Percentiles rank a stretch among this genome's conserved stretches.
Evolutionary conservation across 2,329 filamentous ascomycete species (phyloP).

Genomic region (Colletotrichum nymphaeae): DNA sequence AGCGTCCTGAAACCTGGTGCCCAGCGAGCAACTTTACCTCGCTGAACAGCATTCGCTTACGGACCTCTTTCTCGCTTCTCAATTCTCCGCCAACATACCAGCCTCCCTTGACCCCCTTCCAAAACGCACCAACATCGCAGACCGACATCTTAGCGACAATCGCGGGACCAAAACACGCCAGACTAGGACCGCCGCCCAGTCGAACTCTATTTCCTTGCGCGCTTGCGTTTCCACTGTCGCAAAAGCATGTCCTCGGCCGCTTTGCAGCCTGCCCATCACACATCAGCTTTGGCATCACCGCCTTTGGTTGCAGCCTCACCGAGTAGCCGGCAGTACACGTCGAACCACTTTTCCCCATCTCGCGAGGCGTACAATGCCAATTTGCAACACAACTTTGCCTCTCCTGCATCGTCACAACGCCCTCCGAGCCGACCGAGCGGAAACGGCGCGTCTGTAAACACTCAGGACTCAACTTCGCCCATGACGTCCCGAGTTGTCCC

Average conservation of each 20-base stretch:
- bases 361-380: slow-evolving; percentile 68
- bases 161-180: slow-evolving; percentile 31
- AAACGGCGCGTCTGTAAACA: slow-evolving; percentile 52
- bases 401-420: slow-evolving; percentile 63
- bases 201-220: slow-evolving; percentile 23
- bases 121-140: slow-evolving; percentile 22
- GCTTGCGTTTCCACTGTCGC: slow-evolving; percentile 37
- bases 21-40: slow-evolving; percentile 10
- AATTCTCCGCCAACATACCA: slow-evolving; percentile 20
- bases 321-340: slow-evolving; percentile 63
- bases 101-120: slow-evolving; percentile 28
- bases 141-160: slow-evolving; percentile 26
- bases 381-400: slow-evolving; percentile 57
- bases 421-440: slow-evolving; percentile 65
- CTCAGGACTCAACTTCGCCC: slow-evolving; percentile 51
- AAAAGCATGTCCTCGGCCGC: slow-evolving; percentile 72
- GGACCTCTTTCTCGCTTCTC: slow-evolving; percentile 17
- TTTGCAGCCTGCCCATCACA: slow-evolving; percentile 69
- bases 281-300: slow-evolving; percentile 59
- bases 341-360: slow-evolving; percentile 62
- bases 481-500: slow-evolving; percentile 62
- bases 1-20: slow-evolving; percentile 33
- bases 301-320: slow-evolving; percentile 57
- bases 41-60: slow-evolving; percentile 13
- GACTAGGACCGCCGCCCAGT: slow-evolving; percentile 23